Base-by-base conservation (phyloP, 768 basidiomycete genomes). In the Tylopilus sp. region DNA sequence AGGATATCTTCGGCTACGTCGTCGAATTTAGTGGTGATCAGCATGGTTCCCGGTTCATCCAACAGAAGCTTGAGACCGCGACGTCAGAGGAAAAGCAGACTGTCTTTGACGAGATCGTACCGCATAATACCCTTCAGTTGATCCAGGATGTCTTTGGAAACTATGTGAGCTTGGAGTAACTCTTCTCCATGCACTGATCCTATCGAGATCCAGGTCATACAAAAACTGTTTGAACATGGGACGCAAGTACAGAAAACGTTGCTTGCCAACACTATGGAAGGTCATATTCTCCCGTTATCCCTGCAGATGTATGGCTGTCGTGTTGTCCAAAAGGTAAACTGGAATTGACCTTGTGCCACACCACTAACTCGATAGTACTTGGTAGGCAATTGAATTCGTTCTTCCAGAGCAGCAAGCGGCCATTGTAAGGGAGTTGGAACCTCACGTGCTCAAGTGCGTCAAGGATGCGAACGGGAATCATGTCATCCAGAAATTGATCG, bases 41-140 rank as follows among this genome's bases (percentile, higher is more conserved):
- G 65, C 89, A 95, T 56, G 95, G 94, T n/a, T 97, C 94, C n/a
- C 83, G 95, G 9, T 93, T 98, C 69, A 94, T 99, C 54, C 95
- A 98, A 66, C 84, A 88, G 60, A 86, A 88, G 63, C 75, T 98
- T 38, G 85, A 89, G 65, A 73, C 71, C 2, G 87, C 91, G 6
- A 77, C 81, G n/a, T 75, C 76, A 35, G 91, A 91, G 52, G 92
- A 93, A 61, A 86, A 83, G 65, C 81, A 88, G 58, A 67, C 74
- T 30, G 77, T 95, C 33, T 97, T 93, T 55, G 83, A 88, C 44
- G 95, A 98, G 72, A 89, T 98, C 58, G 78, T 90, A 20, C 91
- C 92, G 21, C 69, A 79, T 39, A 82, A 86, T 61, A 77, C 83
- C 4, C 68, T 93, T 42, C 80, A 84, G 47, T 77, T 98, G 48